Percentiles rank a stretch among this genome's conserved stretches.
These are phyloP conservation scores for Aspergillus eucalypticola DNA, from an alignment of 2,329 filamentous ascomycete genomes.

Conservation along the genomic window DNA sequence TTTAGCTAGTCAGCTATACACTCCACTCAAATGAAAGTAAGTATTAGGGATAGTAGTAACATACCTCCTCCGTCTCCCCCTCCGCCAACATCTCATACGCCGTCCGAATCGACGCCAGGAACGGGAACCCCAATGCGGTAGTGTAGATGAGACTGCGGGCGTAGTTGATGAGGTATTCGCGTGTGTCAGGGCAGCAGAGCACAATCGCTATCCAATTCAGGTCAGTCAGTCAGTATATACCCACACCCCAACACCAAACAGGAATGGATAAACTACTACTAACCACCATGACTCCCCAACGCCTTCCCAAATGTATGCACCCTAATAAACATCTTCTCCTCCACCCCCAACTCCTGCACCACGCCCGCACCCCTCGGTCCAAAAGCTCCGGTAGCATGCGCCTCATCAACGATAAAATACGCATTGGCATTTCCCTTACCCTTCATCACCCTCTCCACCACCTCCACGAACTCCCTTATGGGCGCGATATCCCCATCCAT, in stretches of 20 bases:
- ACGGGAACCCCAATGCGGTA: conserved; percentile 65
- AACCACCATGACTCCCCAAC: conserved; percentile 66
- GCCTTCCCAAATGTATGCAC: conserved; percentile 59
- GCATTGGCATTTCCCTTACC: conserved; percentile 44
- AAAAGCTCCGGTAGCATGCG: conserved; percentile 55
- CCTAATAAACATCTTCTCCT: conserved; percentile 52
- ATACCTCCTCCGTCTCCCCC: conserved; percentile 51
- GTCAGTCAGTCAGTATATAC: conserved; percentile 12
- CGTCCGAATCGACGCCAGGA: conserved; percentile 59
- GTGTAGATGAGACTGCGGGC: conserved; percentile 75
- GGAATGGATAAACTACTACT: conserved; percentile 24
- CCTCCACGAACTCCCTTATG: conserved; percentile 59
- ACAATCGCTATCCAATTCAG: conserved; percentile 52
- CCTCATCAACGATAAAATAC: conserved; percentile 59
- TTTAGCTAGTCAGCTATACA: conserved; percentile 16
- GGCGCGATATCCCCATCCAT: conserved; percentile 79
- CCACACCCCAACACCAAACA: no score
- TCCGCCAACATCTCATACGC: conserved; percentile 59
- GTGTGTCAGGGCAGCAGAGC: conserved; percentile 60
- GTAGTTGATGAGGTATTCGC: conserved; percentile 72
- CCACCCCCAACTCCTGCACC: conserved; percentile 52
- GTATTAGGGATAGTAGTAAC: conserved; percentile 3
- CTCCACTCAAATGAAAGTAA: neutral
- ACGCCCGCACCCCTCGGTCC: conserved; percentile 53
- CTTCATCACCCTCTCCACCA: conserved; percentile 59